Evolutionary conservation across 164 flowering plant species (phyloP), one percentile per base, ranked within the genome.

Genomic region (Macadamia integrifolia): DNA sequence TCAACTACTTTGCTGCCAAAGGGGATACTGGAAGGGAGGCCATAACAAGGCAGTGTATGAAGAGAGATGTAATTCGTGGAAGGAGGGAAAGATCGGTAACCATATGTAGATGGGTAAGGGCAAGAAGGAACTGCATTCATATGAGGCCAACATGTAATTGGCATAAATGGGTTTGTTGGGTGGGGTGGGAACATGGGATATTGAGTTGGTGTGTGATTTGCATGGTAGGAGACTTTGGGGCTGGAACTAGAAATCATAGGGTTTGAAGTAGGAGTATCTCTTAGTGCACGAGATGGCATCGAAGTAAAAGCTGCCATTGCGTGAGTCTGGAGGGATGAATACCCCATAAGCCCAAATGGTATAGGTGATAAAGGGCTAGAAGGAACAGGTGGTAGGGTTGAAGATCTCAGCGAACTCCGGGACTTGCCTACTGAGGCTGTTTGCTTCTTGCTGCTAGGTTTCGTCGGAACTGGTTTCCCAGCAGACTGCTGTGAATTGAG

Each of bases 61-160:
- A 74, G 44, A 61, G 84, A 56, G 2, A 74, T 43, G 73, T 66
- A 74, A 61, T 62, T 76, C 23, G 62, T 48, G 10, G 71, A 29
- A 10, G 57, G 72, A 58, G 79, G 76, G 17, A 73, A 72, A 9
- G 82, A 58, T 64, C 35, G 75, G 58, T 72, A 82, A 29, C 78
- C 78, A 71, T 75, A 78, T 35, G 82, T 32, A 58, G 79, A 6
- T 23, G 82, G 77, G 64, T 61, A 74, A 17, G 74, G 77, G 44
- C 71, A 63, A 29, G 79, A 66, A 72, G 80, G 73, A 66, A 69
- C 79, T 60, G 77, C 65, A 65, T 65, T 77, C 43, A 79, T 75
- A 35, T 76, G 77, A 69, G 80, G 83, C 85, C 86, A 84, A 59
- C 72, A 77, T 55, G 77, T n/a, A 76, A 79, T 61, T 53, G 86